phyloP scores from a whole-genome alignment of 2,329 filamentous ascomycete species.

The Onygenales sp. region DNA sequence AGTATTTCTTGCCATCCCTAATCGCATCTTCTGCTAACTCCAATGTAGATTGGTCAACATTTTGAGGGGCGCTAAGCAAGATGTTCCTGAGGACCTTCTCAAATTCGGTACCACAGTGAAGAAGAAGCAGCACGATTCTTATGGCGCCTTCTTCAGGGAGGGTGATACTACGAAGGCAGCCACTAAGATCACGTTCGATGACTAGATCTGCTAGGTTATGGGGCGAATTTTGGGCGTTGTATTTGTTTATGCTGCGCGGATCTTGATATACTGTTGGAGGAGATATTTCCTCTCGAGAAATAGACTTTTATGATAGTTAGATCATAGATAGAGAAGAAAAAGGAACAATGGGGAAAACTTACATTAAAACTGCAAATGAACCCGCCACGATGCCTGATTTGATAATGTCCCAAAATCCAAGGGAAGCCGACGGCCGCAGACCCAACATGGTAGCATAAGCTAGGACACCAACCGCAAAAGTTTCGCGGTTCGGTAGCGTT shows the following conservation, averaged over 20 bases:
- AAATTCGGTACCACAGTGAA: slow-evolving; percentile 98
- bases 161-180: slow-evolving; percentile 72
- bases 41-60: slow-evolving; percentile 73
- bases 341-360: slow-evolving; percentile 32
- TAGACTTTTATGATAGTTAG: slow-evolving; percentile 17
- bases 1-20: slow-evolving; percentile 33
- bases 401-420: slow-evolving; percentile 22
- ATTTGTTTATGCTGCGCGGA: slow-evolving; percentile 10
- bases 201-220: slow-evolving; percentile 19
- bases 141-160: slow-evolving; percentile 93
- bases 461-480: slow-evolving; percentile 36
- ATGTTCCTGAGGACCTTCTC: slow-evolving; percentile 78
- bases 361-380: slow-evolving; percentile 50
- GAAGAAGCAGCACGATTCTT: slow-evolving; percentile 94
- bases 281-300: slow-evolving; percentile 27
- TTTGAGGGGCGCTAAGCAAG: slow-evolving; percentile 82
- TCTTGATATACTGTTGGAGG: slow-evolving; percentile 10
- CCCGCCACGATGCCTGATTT: slow-evolving; percentile 43
- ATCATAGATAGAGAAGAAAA: neutral
- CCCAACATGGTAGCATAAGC: slow-evolving; percentile 35
- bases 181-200: slow-evolving; percentile 87
- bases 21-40: slow-evolving; percentile 9
- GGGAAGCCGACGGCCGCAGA: slow-evolving; percentile 12
- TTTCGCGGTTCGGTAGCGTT: slow-evolving; percentile 37
- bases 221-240: slow-evolving; percentile 15